Evolutionary conservation across 495 filamentous ascomycete species (phyloP), one percentile per base, ranked within the genome.

Genomic region (Lepidopterella palustris): DNA sequence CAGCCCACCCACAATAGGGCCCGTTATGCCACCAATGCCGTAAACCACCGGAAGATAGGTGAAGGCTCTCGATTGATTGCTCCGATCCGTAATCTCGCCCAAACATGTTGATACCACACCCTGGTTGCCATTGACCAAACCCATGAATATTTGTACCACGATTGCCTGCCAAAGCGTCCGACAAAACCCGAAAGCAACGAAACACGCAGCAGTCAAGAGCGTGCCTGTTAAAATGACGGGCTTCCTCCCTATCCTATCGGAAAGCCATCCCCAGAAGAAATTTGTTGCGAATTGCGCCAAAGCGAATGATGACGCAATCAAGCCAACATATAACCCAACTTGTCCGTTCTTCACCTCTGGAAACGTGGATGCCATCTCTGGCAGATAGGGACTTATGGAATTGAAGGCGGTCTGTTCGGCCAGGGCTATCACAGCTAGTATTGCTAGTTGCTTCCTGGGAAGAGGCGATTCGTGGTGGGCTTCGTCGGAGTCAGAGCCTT

Each of bases 351-450:
- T 77, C 27, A 96, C 86, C 60, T 90, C 88, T 3, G 89, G 87
- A 64, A 98, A 97, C 5, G 81, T 84, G 9, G 85, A 83, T 1
- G 88, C 83, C 92, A 97, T 97, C 57, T 90, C 82, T 0, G 93
- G 93, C 0, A 98, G 82, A 72, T 98, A 98, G 0, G 93, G 93
- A n/a, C 87, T 87, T 60, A 98, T 95, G 13, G 88, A 93, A 68
- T 98, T 97, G 66, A 98, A 81, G 1, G 93, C 93, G 0, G 95
- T 97, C 74, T 98, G 93, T 65, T 98, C 93, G 29, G 88, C 86
- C 20, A 98, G 78, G 3, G 91, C 90, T 48, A 98, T 88, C 62
- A 97, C 73, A 1, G 91, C 93, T 25, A 98, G 78, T 1, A 96
- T 83, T 4, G 80, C 78, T 53, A 98, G 85, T 72, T 97, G 95